Conservation (phyloP, 1,284 basidiomycete species). For the Bondarzewia mesenterica region DNA sequence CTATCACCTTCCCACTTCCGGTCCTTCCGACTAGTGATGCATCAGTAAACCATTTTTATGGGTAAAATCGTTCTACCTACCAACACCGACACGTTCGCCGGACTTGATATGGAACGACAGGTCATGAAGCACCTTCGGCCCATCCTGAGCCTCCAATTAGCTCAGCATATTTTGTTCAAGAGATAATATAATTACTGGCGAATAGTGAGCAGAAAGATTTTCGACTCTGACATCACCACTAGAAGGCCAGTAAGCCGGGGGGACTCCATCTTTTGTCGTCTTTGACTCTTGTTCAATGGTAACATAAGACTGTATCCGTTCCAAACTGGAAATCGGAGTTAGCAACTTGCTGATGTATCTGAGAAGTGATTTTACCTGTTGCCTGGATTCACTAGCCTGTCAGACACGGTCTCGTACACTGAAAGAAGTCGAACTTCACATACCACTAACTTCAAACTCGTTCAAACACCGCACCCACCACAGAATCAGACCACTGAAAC, state of each 20-base stretch:
- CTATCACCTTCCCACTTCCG: slow-evolving; percentile 59
- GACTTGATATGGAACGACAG: slow-evolving; percentile 37
- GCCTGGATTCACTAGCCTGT: neutral
- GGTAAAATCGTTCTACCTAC: slow-evolving; percentile 16
- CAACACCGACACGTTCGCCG: slow-evolving; percentile 45
- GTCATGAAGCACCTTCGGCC: slow-evolving; percentile 37
- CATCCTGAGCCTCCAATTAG: slow-evolving; percentile 21
- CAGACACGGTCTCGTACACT: neutral
- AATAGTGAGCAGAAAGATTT: slow-evolving; percentile 51
- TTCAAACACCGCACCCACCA: slow-evolving; percentile 47
- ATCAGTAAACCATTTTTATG: neutral
- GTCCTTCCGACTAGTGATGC: slow-evolving; percentile 53
- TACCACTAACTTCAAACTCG: slow-evolving; percentile 52
- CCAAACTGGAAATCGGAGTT: slow-evolving; percentile 36
- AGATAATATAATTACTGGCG: slow-evolving; percentile 21
- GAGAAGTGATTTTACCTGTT: too few relatives aligned
- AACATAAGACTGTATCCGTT: slow-evolving; percentile 69
- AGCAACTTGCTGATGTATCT: slow-evolving; percentile 17
- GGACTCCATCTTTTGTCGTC: slow-evolving; percentile 37
- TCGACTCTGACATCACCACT: slow-evolving; percentile 62
- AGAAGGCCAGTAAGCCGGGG: slow-evolving; percentile 75
- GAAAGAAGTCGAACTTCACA: slow-evolving; percentile 8
- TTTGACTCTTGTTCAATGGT: slow-evolving; percentile 65
- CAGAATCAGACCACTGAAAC: slow-evolving; percentile 48
- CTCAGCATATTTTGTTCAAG: neutral